Base-by-base conservation (phyloP, 768 basidiomycete genomes). In the Tephrocybe rancida region DNA sequence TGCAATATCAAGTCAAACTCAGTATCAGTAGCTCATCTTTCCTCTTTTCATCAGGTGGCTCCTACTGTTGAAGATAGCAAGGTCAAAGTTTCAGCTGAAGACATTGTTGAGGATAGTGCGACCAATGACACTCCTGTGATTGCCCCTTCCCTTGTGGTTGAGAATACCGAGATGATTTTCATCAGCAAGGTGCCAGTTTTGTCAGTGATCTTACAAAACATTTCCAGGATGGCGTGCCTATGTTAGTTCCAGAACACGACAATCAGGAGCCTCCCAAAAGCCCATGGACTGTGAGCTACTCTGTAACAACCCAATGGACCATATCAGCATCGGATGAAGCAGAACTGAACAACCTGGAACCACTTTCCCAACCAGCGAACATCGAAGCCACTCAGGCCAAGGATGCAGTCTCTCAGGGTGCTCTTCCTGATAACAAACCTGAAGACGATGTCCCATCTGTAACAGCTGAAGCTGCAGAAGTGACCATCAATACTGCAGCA, bases 231-330 rank as follows among this genome's bases (percentile, higher is more conserved):
- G 35, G 35, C 2, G 35, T 26, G 19, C 1, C 47, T 6, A 32
- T 30, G 4, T 8, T 22, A 22, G 27, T 47, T 43, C 6, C 43
- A 14, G 30, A 55, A 18, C n/a, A n/a, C n/a, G 41, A 52, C 4
- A 45, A 60, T 11, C 44, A 32, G 19, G 56, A 56, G 3, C 45
- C 29, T 38, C 54, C 54, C 3, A 57, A 57, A 44, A 54, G 46
- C 16, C 55, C 59, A 44, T 58, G 59, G 56, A 59, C 58, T 26
- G 51, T 56, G 0, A 64, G 64, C 41, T 61, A 64, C 38, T 57
- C 59, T 38, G 56, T 60, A 18, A 52, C 56, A 11, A 52, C 54
- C 6, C 57, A 59, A 32, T 60, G 60, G 21, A 45, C 56, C 8
- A 46, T 34, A n/a, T 44, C 42, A 21, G 29, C 48, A 11, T 30